A percentile compares a stretch with the other conserved stretches of the same genome.
phyloP scores from a whole-genome alignment of 768 basidiomycete genomes.

The Tylopilus plumbeoviolaceoides region DNA sequence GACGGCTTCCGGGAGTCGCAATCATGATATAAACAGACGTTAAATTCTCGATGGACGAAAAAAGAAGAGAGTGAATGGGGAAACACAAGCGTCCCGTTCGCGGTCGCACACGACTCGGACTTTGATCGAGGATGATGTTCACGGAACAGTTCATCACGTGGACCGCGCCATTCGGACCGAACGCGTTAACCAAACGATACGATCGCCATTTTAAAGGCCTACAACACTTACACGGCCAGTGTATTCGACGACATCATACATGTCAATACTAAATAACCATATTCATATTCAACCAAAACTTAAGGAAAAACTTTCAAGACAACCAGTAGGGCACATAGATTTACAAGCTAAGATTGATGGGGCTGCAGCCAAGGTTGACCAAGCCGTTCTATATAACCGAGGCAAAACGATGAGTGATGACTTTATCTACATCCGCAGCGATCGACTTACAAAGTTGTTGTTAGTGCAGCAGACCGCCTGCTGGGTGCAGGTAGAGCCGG shows the following conservation, averaged over 20 bases:
- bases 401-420: not conserved
- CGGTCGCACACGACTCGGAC: no score
- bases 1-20: no score
- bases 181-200: not conserved
- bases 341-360: constrained; percentile 8
- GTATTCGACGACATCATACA: not conserved
- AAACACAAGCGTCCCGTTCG: no score
- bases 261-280: not conserved
- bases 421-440: no score
- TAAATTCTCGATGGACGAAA: no score
- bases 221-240: not conserved
- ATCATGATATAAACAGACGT: no score
- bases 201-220: not conserved
- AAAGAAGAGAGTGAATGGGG: no score
- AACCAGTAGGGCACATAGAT: not conserved
- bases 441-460: constrained; percentile 8
- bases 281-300: no score
- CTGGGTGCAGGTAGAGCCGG: constrained; percentile 1
- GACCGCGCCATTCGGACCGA: not conserved
- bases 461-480: constrained; percentile 18
- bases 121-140: no score
- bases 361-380: constrained; percentile 15
- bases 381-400: not conserved
- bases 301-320: no score
- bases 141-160: not conserved